Evolutionary conservation across 2,329 filamentous ascomycete species (phyloP), one percentile per base, ranked within the genome.

Genomic region (Pseudogymnoascus sp.): DNA sequence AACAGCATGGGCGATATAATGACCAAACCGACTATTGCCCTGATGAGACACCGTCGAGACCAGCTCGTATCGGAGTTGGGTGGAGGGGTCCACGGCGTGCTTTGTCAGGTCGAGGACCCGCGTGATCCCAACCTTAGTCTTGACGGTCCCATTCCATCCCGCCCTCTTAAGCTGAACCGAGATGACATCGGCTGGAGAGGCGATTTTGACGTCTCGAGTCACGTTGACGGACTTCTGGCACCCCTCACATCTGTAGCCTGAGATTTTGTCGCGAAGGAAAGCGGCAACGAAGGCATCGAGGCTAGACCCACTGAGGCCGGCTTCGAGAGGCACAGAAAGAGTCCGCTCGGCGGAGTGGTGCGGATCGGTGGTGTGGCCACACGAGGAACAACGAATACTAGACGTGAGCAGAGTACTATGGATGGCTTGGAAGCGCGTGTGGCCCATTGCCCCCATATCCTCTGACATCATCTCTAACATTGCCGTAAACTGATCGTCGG

Each of bases 401-500:
- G 64, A 64, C 20, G 60, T 60, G 4, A 63, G 59, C 12, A 60
- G 61, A 22, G 64, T 62, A 12, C 59, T 57, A 43, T 65, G 65
- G n/a, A 68, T 59, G 9, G 65, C 61, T n/a, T 70, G 64, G 35
- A 69, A 62, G 22, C 41, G 50, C 14, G 61, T 37, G 20, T 43
- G 38, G 28, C 39, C 39, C 3, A 50, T 37, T 2, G 18, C 62
- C 66, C 43, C 60, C 7, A 73, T 43, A 53, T 72, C 68, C n/a
- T 67, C 53, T 1, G 59, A 53, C 18, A 72, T 64, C 14, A 63
- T 61, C 6, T 64, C 61, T 6, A 70, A 39, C 14, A 73, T 62
- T 68, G 67, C 70, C 2, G 60, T 62, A 2, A 69, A 41, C 41
- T 69, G 69, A 39, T 73, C 71, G 6, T 69, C 67, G 15, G 71